Conservation (phyloP, 2,329 filamentous ascomycete genomes). For the Ophiostoma sp. region DNA sequence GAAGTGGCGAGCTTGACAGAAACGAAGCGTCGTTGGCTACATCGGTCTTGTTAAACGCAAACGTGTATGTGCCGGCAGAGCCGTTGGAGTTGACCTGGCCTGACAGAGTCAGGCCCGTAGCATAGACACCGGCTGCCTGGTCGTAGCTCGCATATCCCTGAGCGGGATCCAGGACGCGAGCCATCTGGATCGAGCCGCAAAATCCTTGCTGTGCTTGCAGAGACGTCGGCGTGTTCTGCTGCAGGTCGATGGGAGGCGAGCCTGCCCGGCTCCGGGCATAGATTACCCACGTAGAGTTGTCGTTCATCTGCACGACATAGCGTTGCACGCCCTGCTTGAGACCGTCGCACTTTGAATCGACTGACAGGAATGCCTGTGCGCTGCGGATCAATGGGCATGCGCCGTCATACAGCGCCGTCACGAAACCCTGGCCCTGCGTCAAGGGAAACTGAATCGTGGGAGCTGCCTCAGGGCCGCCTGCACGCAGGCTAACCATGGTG, state of each 20-base stretch:
- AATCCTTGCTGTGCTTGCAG: slow-evolving; percentile 64
- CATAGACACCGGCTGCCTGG: slow-evolving; percentile 67
- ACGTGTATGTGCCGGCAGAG: slow-evolving; percentile 62
- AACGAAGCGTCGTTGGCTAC: slow-evolving; percentile 39
- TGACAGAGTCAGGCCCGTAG: slow-evolving; percentile 57
- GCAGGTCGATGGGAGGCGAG: slow-evolving; percentile 56
- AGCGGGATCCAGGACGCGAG: slow-evolving; percentile 62
- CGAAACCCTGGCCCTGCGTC: slow-evolving; percentile 82
- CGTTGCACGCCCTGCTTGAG: slow-evolving; percentile 62
- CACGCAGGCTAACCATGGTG: slow-evolving; percentile 62
- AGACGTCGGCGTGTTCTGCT: slow-evolving; percentile 57
- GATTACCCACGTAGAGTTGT: slow-evolving; percentile 71
- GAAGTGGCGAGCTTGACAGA: slow-evolving; percentile 43
- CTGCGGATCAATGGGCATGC: slow-evolving; percentile 68
- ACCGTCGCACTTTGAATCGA: not conserved
- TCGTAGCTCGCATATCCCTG: slow-evolving; percentile 59
- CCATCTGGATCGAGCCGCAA: slow-evolving; percentile 73
- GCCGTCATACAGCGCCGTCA: slow-evolving; percentile 71
- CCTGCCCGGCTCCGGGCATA: slow-evolving; percentile 63
- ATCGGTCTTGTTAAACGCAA: slow-evolving; percentile 69
- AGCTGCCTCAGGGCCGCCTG: slow-evolving; percentile 38
- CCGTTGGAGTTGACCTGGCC: slow-evolving; percentile 50
- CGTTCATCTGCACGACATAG: slow-evolving; percentile 66
- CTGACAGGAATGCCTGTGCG: slow-evolving; percentile 37
- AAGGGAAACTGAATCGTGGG: slow-evolving; percentile 71